Base-by-base conservation (phyloP, 2,329 filamentous ascomycete genomes). In the Trichoderma breve region DNA sequence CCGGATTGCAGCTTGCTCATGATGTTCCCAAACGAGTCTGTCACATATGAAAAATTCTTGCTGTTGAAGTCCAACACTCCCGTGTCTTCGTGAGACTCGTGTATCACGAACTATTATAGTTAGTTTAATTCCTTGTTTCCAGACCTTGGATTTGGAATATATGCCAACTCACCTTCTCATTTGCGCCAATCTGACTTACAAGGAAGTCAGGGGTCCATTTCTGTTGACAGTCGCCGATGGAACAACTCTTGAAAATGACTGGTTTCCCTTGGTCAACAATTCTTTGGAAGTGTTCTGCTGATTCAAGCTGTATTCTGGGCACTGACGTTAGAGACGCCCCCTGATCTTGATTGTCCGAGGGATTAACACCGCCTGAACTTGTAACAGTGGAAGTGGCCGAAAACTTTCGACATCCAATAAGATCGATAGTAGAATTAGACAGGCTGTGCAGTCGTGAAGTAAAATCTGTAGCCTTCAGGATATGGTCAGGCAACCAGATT, bases 1-100 rank as follows among this genome's bases (percentile, higher is more conserved):
- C 92, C 92, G 6, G 79, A 78, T 24, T 86, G 80, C 21, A 90
- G 87, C 65, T 87, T 86, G 39, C 87, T 80, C 65, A 95, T 84
- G 78, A 97, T 94, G 0, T 86, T 81, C 1, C 85, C 87, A 75
- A 97, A 93, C 3, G 83, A 78, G 74, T 91, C 90, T 4, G 89
- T 93, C 9, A 87, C 84, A 78, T 97, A 97, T 47, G 84, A 82
- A 78, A 97, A 97, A 80, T 97, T 97, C 81, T 97, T 97, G 60
- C 86, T 84, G 71, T 90, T 90, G 78, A 97, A 97, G 75, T 93
- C 91, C 91, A 97, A 94, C 60, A 87, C 87, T 34, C 88, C 84
- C 5, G 84, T 86, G 28, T 80, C 75, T 32, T 67, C 71, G 7
- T 84, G 81, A 24, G 91, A 89, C 74, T 93, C 88, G 77, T 97